Percentiles rank a stretch among this genome's conserved stretches.
Conservation (phyloP, 73 alveolate genomes). For the Uronychia setigera region DNA sequence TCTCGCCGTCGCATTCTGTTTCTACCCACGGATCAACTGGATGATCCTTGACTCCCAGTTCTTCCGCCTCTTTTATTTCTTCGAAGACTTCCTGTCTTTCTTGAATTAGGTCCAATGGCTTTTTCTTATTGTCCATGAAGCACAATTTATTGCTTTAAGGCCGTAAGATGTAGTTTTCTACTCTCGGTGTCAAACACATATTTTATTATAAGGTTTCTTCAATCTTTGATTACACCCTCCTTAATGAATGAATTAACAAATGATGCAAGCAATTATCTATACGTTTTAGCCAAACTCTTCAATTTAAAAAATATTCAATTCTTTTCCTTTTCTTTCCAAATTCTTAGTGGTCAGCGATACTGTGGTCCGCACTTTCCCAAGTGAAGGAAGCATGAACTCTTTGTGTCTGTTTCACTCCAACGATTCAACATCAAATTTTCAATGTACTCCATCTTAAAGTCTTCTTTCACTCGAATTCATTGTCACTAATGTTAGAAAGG, state of each 20-base stretch:
- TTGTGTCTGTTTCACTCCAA: too few species aligned
- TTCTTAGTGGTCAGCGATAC: too few species aligned
- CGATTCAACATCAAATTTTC: too few species aligned
- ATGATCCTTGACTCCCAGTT: neutral
- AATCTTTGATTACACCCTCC: neutral
- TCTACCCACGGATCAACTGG: neutral
- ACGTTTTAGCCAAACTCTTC: too few species aligned
- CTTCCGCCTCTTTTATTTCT: too few species aligned
- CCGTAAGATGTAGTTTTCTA: neutral
- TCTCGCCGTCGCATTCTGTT: neutral
- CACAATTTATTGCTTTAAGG: neutral
- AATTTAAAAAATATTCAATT: too few species aligned
- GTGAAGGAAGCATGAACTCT: too few species aligned
- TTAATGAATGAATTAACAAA: neutral
- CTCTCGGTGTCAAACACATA: neutral
- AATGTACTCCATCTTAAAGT: neutral
- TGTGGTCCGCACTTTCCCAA: too few species aligned
- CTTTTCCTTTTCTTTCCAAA: too few species aligned
- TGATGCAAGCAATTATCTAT: too few species aligned
- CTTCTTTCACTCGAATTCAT: neutral
- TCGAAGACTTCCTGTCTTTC: neutral
- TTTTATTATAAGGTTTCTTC: neutral
- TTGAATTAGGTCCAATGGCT: neutral
- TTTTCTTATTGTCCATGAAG: neutral
- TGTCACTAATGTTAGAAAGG: neutral